Conservation (phyloP, 2,329 filamentous ascomycete genomes). For the Lachnellula suecica region DNA sequence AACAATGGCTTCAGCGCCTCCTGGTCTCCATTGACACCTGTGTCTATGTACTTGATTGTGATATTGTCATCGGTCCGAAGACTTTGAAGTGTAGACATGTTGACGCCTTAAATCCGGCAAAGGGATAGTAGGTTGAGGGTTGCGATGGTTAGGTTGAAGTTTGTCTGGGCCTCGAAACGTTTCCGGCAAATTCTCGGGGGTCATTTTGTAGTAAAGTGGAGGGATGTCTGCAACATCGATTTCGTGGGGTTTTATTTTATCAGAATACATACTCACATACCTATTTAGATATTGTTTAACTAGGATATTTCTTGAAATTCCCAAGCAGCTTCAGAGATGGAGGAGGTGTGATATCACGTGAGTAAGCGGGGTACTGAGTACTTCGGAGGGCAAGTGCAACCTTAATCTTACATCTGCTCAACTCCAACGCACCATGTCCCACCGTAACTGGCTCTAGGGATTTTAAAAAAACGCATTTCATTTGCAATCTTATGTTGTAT, state of each 20-base stretch:
- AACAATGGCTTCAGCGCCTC: slow-evolving; percentile 15
- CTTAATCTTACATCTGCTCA: not conserved
- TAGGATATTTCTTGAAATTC: too few species aligned
- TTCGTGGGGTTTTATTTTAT: too few species aligned
- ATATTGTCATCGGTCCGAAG: slow-evolving; percentile 25
- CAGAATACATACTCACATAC: too few species aligned
- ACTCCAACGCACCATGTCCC: not conserved
- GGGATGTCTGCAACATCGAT: not conserved
- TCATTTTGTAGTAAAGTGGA: not conserved
- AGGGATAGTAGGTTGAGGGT: not conserved
- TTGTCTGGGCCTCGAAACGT: not conserved
- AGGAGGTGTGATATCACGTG: not conserved
- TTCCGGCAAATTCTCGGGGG: not conserved
- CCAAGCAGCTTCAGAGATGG: not conserved
- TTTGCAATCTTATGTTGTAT: too few species aligned
- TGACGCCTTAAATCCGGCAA: not conserved
- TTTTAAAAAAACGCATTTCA: too few species aligned
- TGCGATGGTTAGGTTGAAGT: too few species aligned
- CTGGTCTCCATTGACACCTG: slow-evolving; percentile 7
- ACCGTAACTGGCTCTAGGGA: too few species aligned
- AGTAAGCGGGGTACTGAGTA: not conserved
- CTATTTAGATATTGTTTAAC: too few species aligned
- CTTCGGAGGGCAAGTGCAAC: not conserved
- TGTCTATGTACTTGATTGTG: slow-evolving; percentile 25
- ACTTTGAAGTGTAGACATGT: slow-evolving; percentile 11